Percentiles rank a stretch among this genome's conserved stretches.
Evolutionary conservation across 140 eudicot genomes (phyloP).

Genomic region (Senecio squalidus): DNA sequence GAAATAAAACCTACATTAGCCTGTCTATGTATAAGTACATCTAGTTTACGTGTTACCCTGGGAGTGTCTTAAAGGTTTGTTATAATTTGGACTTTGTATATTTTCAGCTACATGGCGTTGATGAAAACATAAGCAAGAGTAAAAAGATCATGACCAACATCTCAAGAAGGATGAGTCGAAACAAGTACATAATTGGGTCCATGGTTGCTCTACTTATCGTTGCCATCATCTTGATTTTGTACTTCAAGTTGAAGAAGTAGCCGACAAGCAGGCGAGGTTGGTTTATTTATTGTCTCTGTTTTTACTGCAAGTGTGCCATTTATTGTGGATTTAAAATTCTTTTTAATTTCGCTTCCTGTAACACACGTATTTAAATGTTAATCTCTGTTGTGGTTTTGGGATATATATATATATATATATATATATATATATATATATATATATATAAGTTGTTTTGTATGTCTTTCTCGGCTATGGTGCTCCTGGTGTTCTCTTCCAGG

Average conservation of each 20-base stretch:
- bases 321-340: conserved; percentile 22
- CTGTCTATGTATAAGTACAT: no score
- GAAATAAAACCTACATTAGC: no score
- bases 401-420: not conserved
- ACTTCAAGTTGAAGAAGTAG: conserved; percentile 62
- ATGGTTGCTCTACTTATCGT: conserved; percentile 43
- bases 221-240: conserved; percentile 50
- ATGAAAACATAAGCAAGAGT: conserved; percentile 69
- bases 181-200: conserved; percentile 58
- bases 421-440: not conserved
- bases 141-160: conserved; percentile 53
- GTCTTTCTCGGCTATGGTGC: not conserved
- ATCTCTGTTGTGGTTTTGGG: conserved; percentile 17
- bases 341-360: not conserved
- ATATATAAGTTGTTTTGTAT: conserved; percentile 16
- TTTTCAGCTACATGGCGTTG: conserved; percentile 82
- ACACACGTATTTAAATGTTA: not conserved
- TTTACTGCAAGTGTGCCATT: conserved; percentile 25
- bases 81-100: not conserved
- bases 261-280: not conserved
- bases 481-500: not conserved
- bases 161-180: conserved; percentile 72
- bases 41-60: not conserved
- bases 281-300: conserved; percentile 12
- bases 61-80: not conserved